Conservation (phyloP, 2,329 filamentous ascomycete genomes). For the Fusarium coffeatum region DNA sequence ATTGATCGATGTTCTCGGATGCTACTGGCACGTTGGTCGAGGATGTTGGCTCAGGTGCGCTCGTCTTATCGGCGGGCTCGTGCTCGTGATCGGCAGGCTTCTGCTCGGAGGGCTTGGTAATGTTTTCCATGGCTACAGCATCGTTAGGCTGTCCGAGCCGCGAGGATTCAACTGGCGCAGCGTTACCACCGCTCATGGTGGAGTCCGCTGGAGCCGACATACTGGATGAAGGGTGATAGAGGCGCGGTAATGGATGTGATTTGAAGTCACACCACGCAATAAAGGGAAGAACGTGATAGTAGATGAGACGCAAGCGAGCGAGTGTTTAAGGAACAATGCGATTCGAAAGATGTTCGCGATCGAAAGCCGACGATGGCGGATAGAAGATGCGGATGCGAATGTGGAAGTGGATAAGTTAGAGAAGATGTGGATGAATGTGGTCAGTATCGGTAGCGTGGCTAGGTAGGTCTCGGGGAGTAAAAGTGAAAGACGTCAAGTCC, state of each 20-base stretch:
- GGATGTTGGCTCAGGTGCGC: conserved; percentile 32
- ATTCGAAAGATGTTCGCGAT: conserved; percentile 16
- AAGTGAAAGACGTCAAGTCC: conserved; percentile 50
- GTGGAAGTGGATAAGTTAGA: conserved; percentile 20
- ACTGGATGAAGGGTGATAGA: conserved; percentile 33
- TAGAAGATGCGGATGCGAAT: conserved; percentile 36
- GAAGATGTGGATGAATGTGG: conserved; percentile 33
- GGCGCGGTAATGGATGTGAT: conserved; percentile 38
- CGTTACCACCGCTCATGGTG: conserved; percentile 49
- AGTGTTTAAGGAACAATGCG: conserved; percentile 35
- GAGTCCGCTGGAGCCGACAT: conserved; percentile 51
- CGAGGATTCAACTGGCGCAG: conserved; percentile 45
- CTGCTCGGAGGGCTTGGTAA: conserved; percentile 44
- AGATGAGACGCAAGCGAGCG: conserved; percentile 26
- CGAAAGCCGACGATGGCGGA: conserved; percentile 19
- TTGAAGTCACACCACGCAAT: conserved; percentile 45
- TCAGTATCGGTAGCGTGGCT: conserved; percentile 35
- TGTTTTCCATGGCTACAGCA: conserved; percentile 54
- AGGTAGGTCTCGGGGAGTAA: conserved; percentile 45
- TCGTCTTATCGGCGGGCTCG: conserved; percentile 34
- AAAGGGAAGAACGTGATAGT: conserved; percentile 20
- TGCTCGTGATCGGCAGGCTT: conserved; percentile 26
- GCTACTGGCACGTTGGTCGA: conserved; percentile 27
- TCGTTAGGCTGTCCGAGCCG: conserved; percentile 52
- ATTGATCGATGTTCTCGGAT: conserved; percentile 38